Evolutionary conservation across 2,329 filamentous ascomycete genomes (phyloP).

Genomic region (Xylaria sp.): DNA sequence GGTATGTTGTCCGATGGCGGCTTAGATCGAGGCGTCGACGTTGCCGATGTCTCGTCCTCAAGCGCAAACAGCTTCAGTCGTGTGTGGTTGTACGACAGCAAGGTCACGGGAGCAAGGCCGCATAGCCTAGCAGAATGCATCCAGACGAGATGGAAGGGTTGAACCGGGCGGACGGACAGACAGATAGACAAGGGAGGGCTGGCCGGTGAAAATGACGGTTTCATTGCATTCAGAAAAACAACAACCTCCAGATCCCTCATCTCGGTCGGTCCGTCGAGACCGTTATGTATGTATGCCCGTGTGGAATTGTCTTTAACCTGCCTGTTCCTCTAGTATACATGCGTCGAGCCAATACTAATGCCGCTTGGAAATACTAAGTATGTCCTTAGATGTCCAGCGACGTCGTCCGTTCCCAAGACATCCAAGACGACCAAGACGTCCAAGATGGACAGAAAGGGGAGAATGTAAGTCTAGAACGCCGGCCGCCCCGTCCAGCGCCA

Average conservation of each 20-base stretch:
- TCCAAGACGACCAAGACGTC: neutral
- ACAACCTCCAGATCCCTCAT: conserved; percentile 7
- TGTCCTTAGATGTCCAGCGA: conserved; percentile 1
- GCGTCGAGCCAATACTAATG: conserved; percentile 6
- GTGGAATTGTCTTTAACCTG: neutral
- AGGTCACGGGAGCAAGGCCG: neutral
- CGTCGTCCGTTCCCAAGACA: neutral
- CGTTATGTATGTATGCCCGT: conserved; percentile 10
- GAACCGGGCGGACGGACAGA: neutral
- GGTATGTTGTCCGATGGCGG: conserved; percentile 12
- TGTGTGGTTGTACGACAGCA: neutral
- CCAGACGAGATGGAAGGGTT: neutral
- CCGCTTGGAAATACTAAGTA: neutral
- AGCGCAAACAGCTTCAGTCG: neutral
- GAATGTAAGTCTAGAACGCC: conserved; percentile 19
- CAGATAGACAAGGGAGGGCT: neutral
- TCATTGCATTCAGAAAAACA: conserved; percentile 8
- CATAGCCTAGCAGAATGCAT: conserved; percentile 2
- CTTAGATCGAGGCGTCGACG: conserved; percentile 4
- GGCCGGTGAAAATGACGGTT: conserved; percentile 4
- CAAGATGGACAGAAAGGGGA: conserved; percentile 1
- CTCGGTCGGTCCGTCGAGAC: conserved; percentile 14
- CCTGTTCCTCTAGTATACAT: neutral
- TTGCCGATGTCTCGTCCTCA: conserved; percentile 1
- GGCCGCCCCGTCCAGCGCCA: conserved; percentile 6